Percentiles rank a stretch among this genome's conserved stretches.
Conservation (phyloP, 768 basidiomycete species). For the Lentinula aciculospora region DNA sequence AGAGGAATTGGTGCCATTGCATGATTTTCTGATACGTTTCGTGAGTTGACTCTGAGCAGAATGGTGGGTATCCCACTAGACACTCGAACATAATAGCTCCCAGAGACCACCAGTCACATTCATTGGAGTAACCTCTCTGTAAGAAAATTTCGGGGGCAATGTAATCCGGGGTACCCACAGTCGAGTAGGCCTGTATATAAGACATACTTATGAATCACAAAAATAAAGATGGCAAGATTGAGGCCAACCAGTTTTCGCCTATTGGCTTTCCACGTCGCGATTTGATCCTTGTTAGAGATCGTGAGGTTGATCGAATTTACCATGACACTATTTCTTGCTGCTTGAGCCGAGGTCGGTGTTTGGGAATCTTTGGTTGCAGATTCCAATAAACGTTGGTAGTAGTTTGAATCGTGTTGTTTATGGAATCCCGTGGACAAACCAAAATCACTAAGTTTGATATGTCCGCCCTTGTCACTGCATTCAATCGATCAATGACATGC, state of each 20-base stretch:
- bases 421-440: slow-evolving; percentile 99
- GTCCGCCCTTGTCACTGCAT: slow-evolving; percentile 80
- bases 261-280: slow-evolving; percentile 99
- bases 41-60: slow-evolving; percentile 90
- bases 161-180: slow-evolving; percentile 90
- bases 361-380: slow-evolving; percentile 43
- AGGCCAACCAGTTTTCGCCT: slow-evolving; percentile 81
- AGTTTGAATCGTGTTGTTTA: slow-evolving; percentile 93
- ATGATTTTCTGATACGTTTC: slow-evolving; percentile 98
- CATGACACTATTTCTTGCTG: slow-evolving; percentile 89
- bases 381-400: slow-evolving; percentile 88
- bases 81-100: slow-evolving; percentile 99
- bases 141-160: slow-evolving; percentile 94
- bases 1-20: slow-evolving; percentile 84
- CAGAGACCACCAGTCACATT: slow-evolving; percentile 98
- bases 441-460: slow-evolving; percentile 97
- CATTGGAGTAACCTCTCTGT: slow-evolving; percentile 95
- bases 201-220: too few relatives aligned
- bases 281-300: slow-evolving; percentile 88
- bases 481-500: not conserved
- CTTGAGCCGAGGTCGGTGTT: slow-evolving; percentile 34
- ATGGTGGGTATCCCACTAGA: slow-evolving; percentile 93
- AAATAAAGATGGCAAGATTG: too few relatives aligned
- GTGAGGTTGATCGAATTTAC: slow-evolving; percentile 97
- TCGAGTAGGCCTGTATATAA: slow-evolving; percentile 79